Base-by-base conservation (phyloP, 371 early-diverging fungal genomes). In the Choanephora cucurbitarum region DNA sequence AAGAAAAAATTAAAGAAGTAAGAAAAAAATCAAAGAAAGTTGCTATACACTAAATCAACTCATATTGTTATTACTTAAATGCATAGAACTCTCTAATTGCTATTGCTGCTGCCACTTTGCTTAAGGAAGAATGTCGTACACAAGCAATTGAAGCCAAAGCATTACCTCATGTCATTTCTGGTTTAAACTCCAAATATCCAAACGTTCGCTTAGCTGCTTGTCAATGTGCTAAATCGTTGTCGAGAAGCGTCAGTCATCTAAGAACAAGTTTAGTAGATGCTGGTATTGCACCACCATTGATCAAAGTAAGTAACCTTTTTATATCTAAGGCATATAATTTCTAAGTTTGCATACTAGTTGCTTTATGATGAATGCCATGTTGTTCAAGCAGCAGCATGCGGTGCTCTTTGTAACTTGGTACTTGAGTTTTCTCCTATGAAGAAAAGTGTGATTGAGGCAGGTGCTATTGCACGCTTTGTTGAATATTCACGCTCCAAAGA, bases 371-470 rank as follows among this genome's bases (percentile, higher is more conserved):
- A 77, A 23, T 80, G 81, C 21, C 60, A 69, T 7, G 77, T 82
- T 5, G 91, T 93, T 0, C 87, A 88, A 51, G 83, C 82, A 31
- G 83, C 84, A 17, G 93, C 93, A 2, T 86, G 84, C 32, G 92
- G 91, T 2, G 89, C 92, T 0, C 60, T 95, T 11, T 93, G 95
- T 70, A 95, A 95, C 57, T 77, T 95, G 41, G 91, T 91, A 1
- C 70, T 95, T 15, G 93, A 93, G 44, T 92, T 95, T 54, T 88
- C 90, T 10, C 93, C 95, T 0, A 92, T 95, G 91, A 92, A 91
- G 58, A 84, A 85, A 75, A 80, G 76, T 14, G 84, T 93, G 9
- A 72, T 93, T 57, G 92, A 92, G 45, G 80, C 80, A 19, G 92
- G 91, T 4, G 91, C 90, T 1, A 83, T 95, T 14, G 79, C 84